phyloP scores from a whole-genome alignment of 768 basidiomycete genomes.

The Phanerochaete sordida region DNA sequence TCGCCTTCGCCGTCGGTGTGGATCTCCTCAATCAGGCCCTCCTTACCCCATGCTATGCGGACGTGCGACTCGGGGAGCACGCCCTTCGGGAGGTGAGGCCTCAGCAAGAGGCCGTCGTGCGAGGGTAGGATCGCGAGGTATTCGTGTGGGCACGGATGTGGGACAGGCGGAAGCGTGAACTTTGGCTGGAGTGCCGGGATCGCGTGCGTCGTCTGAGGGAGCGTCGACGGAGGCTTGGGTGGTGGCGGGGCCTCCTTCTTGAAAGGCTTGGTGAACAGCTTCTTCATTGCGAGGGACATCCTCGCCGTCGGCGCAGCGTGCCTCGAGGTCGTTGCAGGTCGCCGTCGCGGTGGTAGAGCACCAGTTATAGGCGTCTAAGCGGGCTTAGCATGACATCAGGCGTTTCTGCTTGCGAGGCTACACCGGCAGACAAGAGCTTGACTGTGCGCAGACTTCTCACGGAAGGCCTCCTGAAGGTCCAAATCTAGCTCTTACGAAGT shows the following conservation, averaged over 20 bases:
- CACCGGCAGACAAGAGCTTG: too few species aligned
- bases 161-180: slow-evolving; percentile 60
- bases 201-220: slow-evolving; percentile 17
- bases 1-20: slow-evolving; percentile 29
- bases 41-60: slow-evolving; percentile 59
- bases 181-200: slow-evolving; percentile 52
- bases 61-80: slow-evolving; percentile 38
- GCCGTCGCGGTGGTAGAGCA: neutral
- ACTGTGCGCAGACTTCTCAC: too few species aligned
- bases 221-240: neutral
- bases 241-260: slow-evolving; percentile 6
- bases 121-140: slow-evolving; percentile 61
- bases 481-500: neutral
- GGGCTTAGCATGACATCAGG: slow-evolving; percentile 3
- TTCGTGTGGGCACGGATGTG: slow-evolving; percentile 73
- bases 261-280: slow-evolving; percentile 12
- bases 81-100: slow-evolving; percentile 45
- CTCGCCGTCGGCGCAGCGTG: neutral
- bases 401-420: neutral
- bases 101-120: slow-evolving; percentile 60
- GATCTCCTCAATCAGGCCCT: slow-evolving; percentile 49
- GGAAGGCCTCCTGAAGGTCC: neutral
- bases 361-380: neutral
- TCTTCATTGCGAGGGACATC: slow-evolving; percentile 5
- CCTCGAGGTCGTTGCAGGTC: neutral